A percentile compares a stretch with the other conserved stretches of the same genome.
Evolutionary conservation across 140 eudicot genomes (phyloP).

Genomic region (Ambrosia hybrid): DNA sequence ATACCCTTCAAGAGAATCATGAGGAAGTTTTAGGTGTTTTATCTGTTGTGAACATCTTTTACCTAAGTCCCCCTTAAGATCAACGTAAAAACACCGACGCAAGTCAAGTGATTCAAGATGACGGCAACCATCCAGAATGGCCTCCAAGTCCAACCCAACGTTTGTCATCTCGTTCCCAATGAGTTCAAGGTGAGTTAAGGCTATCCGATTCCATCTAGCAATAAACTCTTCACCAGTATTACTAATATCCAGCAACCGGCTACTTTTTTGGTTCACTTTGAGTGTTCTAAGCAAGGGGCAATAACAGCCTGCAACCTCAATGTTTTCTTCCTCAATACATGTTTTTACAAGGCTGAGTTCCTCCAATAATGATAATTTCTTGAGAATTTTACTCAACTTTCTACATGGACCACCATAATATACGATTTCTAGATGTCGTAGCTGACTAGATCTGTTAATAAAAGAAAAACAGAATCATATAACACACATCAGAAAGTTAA

Average conservation of each 20-base stretch:
- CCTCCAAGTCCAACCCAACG: too few relatives aligned
- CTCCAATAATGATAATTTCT: conserved; percentile 10
- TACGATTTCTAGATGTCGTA: not conserved
- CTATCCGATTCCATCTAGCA: not conserved
- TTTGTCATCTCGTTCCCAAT: not conserved
- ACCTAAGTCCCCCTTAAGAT: not conserved
- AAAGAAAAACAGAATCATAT: too few relatives aligned
- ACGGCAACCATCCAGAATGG: not conserved
- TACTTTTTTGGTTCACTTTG: conserved; percentile 7
- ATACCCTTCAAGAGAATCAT: not conserved
- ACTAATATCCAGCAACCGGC: too few relatives aligned
- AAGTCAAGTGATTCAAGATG: conserved; percentile 16
- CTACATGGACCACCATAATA: not conserved
- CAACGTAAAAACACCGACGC: not conserved
- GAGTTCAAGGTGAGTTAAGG: conserved; percentile 11
- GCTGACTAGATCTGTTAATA: not conserved
- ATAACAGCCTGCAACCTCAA: conserved; percentile 4
- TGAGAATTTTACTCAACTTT: not conserved
- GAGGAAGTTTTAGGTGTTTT: not conserved
- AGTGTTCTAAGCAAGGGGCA: conserved; percentile 13
- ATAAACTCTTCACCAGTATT: not conserved
- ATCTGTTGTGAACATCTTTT: conserved; percentile 9
- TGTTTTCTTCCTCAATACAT: not conserved
- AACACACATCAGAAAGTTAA: too few relatives aligned
- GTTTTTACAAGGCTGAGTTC: conserved; percentile 8